Evolutionary conservation across 306 rosid species (phyloP).

Genomic region (Trifolium dubium): DNA sequence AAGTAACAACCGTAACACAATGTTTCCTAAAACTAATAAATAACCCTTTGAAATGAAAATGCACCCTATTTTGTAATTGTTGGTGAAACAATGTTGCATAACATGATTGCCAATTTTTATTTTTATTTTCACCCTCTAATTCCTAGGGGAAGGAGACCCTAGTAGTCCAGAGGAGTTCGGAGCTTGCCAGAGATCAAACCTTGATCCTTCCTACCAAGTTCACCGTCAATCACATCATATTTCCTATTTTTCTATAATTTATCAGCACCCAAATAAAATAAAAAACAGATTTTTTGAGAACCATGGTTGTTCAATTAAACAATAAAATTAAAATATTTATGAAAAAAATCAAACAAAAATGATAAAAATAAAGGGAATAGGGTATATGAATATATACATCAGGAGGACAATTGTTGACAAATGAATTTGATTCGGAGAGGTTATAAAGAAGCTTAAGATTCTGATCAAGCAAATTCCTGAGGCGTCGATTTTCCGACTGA

Average conservation of each 20-base stretch:
- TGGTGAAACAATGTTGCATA: neutral
- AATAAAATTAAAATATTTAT: neutral
- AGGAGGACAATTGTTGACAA: constrained; percentile 74
- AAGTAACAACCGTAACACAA: neutral
- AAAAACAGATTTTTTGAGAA: neutral
- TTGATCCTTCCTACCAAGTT: no score
- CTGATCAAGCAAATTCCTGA: constrained; percentile 68
- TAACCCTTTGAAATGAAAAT: constrained; percentile 5
- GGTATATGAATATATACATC: constrained; percentile 64
- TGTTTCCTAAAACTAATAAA: constrained; percentile 6
- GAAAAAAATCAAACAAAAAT: neutral
- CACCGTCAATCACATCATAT: no score
- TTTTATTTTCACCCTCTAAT: no score
- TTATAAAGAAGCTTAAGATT: constrained; percentile 73
- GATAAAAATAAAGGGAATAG: neutral
- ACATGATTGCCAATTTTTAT: no score
- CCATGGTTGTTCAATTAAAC: neutral
- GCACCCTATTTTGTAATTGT: neutral
- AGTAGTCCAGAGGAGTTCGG: no score
- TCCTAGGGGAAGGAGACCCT: no score
- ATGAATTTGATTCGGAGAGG: constrained; percentile 68
- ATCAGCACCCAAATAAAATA: neutral
- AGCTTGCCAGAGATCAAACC: no score
- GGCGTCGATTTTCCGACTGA: constrained; percentile 76
- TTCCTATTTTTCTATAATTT: neutral